phyloP scores from a whole-genome alignment of 345 rosid genomes.

The Erysimum cheiranthoides region DNA sequence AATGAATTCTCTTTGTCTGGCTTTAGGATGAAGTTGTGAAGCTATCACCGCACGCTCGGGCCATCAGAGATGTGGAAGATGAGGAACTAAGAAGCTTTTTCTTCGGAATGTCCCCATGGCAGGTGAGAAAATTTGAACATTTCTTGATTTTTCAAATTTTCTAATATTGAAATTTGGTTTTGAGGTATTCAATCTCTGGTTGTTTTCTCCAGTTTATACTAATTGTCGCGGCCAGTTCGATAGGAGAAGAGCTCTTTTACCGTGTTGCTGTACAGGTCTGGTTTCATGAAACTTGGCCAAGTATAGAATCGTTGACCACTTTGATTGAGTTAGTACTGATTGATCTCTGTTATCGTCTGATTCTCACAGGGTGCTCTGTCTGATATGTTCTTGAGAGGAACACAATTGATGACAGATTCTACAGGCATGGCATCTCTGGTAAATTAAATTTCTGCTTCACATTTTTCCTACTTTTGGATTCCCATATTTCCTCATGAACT shows the following conservation, averaged over 20 bases:
- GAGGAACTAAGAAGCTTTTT: slow-evolving; percentile 96
- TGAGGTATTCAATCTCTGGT: slow-evolving; percentile 15
- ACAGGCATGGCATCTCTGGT: slow-evolving; percentile 93
- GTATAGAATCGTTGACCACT: slow-evolving; percentile 5
- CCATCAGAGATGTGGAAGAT: slow-evolving; percentile 98
- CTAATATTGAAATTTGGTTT: not conserved
- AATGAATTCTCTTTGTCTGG: not conserved
- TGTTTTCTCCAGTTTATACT: slow-evolving; percentile 66
- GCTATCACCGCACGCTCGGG: slow-evolving; percentile 93
- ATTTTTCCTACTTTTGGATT: not conserved
- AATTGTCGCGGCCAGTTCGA: slow-evolving; percentile 87
- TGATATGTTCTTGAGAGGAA: slow-evolving; percentile 84
- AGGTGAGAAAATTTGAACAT: slow-evolving; percentile 51
- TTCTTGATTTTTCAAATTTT: not conserved
- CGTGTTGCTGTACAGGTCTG: slow-evolving; percentile 94
- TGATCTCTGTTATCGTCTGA: slow-evolving; percentile 7
- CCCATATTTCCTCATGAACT: not conserved
- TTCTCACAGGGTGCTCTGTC: slow-evolving; percentile 78
- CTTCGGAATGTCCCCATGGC: slow-evolving; percentile 98
- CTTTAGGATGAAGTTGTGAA: slow-evolving; percentile 96
- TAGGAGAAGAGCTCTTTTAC: slow-evolving; percentile 99
- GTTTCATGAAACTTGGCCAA: not conserved
- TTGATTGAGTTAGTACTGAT: not conserved
- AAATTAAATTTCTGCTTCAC: slow-evolving; percentile 21
- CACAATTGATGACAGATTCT: slow-evolving; percentile 63